Conservation (phyloP, 164 flowering plant species). For the Vitis vinifera region ASM3070453v1 NC_081807.1:3757001-3757500, state of each 20-base stretch:
- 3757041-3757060: slow-evolving; percentile 8
- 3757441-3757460: no score
- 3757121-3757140: neutral
- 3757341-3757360: slow-evolving; percentile 10
- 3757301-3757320: neutral
- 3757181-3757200: slow-evolving; percentile 72
- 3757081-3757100: no score
- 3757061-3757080: no score
- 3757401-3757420: neutral
- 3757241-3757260: neutral
- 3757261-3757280: neutral
- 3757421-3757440: no score
- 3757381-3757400: neutral
- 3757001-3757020: no score
- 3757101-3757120: no score
- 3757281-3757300: slow-evolving; percentile 11
- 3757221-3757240: slow-evolving; percentile 96
- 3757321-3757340: slow-evolving; percentile 1
- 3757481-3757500: no score
- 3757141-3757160: slow-evolving; percentile 14
- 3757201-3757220: slow-evolving; percentile 87
- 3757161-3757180: neutral
- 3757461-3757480: no score
- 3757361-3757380: neutral
- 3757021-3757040: slow-evolving; percentile 9